Evolutionary conservation across 2,329 filamentous ascomycete genomes (phyloP), one percentile per base, ranked within the genome.

Genomic region (Sclerotinia glacialis): DNA sequence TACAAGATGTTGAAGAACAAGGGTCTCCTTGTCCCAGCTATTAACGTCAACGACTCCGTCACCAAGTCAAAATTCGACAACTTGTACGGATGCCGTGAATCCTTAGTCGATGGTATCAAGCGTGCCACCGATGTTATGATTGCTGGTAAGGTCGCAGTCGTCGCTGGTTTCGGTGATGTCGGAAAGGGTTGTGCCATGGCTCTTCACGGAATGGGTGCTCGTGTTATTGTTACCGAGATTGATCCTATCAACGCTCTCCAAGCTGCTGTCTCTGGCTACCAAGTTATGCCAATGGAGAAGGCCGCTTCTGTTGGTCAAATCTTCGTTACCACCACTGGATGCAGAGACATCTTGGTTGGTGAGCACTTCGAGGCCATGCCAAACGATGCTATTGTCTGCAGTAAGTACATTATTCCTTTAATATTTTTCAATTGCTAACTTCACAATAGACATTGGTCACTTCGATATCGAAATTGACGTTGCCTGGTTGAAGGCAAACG

Each of bases 41-140:
- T 98, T 89, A 99, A 99, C 83, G 94, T 99, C 86, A 98, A 99
- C 85, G 94, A 99, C 89, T 93, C 91, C 68, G 94, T 99, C 79
- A 99, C 95, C 82, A 99, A 98, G 90, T 97, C 93, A 83, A 99
- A 99, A 88, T 99, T 99, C 81, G 95, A 98, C 88, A 99, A 99
- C 89, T 85, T 98, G 73, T 99, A 98, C 88, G 94, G 95, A 79
- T 98, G 95, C 92, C 90, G 93, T 80, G 95, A 98, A 86, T 97
- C 94, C 72, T 90, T 99, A 76, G 89, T 99, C 78, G 95, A 99
- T 81, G 95, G 95, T 81, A 98, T 99, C 89, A 99, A 98, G 91
- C 94, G 94, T 85, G 94, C 95, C 76, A 99, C 95, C 81, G 94
- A 99, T 85, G 95, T 98, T 82, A 99, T 99, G 95, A 94, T 98